Conservation (phyloP, 768 basidiomycete species). For the Lactarius hatsudake region DNA sequence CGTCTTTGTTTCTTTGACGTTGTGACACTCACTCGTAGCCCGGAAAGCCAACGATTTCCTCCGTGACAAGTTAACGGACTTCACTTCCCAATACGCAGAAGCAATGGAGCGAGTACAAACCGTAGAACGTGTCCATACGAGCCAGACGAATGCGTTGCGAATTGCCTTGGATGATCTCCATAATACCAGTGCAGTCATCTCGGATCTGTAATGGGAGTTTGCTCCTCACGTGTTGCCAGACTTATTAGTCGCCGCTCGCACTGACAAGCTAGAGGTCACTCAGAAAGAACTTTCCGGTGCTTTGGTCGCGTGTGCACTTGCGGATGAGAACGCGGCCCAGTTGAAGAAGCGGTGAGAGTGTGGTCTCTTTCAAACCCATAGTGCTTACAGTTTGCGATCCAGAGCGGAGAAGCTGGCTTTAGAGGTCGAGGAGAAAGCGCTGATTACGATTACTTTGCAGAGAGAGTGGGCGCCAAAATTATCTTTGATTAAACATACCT, state of each 20-base stretch:
- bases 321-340: constrained; percentile 6
- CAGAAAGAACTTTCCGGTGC: constrained; percentile 22
- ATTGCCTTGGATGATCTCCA: constrained; percentile 20
- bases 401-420: constrained; percentile 10
- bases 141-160: constrained; percentile 12
- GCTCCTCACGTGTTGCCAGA: constrained; percentile 5
- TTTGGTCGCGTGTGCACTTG: constrained; percentile 11
- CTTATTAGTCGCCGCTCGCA: constrained; percentile 8
- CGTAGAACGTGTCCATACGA: constrained; percentile 12
- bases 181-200: constrained; percentile 16
- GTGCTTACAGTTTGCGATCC: background rate
- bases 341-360: constrained; percentile 13
- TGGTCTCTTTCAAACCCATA: background rate
- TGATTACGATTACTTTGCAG: constrained; percentile 6
- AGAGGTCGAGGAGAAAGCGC: constrained; percentile 15
- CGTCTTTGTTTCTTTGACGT: background rate
- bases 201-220: background rate
- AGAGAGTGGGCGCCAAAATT: constrained; percentile 11
- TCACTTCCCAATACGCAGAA: constrained; percentile 26
- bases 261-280: constrained; percentile 18
- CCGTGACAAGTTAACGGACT: constrained; percentile 27
- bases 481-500: background rate
- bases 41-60: constrained; percentile 28
- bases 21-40: constrained; percentile 9
- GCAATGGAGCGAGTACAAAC: constrained; percentile 22